Conservation (phyloP, 2,329 filamentous ascomycete species). For the Trichoderma koningii region DNA sequence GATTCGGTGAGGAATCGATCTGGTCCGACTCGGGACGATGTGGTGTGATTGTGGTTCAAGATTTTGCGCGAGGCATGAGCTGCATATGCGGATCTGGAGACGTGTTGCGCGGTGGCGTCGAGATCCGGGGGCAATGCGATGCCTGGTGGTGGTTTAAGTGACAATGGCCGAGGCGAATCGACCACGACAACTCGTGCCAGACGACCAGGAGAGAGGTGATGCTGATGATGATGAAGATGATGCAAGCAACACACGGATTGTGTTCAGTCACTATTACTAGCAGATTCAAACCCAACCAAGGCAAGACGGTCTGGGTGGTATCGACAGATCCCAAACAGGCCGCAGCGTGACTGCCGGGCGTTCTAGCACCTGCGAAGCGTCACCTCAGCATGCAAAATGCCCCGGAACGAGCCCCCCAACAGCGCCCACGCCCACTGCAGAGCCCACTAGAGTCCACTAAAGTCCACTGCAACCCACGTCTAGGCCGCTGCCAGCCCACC, state of each 20-base stretch:
- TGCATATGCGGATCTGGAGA: slow-evolving; percentile 8
- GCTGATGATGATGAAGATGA: neutral
- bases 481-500: slow-evolving; percentile 13
- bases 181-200: too few species aligned
- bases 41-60: slow-evolving; percentile 1
- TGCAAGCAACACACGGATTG: neutral
- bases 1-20: neutral
- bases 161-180: too few species aligned
- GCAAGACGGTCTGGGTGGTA: slow-evolving; percentile 5
- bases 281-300: neutral
- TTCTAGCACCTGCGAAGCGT: slow-evolving; percentile 9
- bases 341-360: slow-evolving; percentile 14
- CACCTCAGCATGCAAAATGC: slow-evolving; percentile 25
- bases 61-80: neutral
- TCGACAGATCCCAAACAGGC: slow-evolving; percentile 1
- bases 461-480: slow-evolving; percentile 20
- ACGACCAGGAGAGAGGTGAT: neutral
- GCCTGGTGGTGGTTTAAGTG: too few species aligned
- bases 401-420: slow-evolving; percentile 9
- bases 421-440: slow-evolving; percentile 17
- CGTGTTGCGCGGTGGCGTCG: slow-evolving; percentile 14
- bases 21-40: neutral
- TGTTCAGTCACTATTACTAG: neutral
- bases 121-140: too few species aligned
- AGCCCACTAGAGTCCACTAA: too few species aligned